phyloP scores from a whole-genome alignment of 2,329 filamentous ascomycete species.

The Paecilomyces dactylethromorphus region DNA sequence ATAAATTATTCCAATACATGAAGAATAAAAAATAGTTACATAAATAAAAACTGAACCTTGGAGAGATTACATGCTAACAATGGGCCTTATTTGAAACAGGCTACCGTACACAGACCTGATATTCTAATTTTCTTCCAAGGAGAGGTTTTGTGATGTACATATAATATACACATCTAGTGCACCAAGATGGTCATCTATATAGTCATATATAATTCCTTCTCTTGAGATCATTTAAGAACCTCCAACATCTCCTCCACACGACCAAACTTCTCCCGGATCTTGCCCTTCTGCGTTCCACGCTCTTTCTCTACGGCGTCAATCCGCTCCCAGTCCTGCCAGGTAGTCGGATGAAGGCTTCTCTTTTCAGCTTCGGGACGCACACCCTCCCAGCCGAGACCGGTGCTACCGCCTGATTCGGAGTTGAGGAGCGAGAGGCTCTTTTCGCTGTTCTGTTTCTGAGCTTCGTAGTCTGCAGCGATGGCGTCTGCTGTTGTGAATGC shows the following conservation, averaged over 20 bases:
- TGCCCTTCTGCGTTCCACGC: constrained; percentile 61
- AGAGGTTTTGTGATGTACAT: neutral
- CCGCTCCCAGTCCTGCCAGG: constrained; percentile 77
- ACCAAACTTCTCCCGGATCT: constrained; percentile 65
- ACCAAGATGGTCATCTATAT: neutral
- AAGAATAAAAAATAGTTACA: no score
- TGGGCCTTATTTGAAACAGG: no score
- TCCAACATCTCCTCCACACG: constrained; percentile 53
- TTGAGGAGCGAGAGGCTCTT: constrained; percentile 41
- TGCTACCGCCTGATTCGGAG: constrained; percentile 27
- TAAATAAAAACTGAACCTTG: no score
- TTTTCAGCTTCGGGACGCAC: constrained; percentile 55
- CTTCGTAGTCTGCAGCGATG: constrained; percentile 70
- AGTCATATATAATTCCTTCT: neutral
- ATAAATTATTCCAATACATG: no score
- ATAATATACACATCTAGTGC: neutral
- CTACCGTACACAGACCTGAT: neutral
- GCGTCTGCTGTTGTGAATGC: constrained; percentile 84
- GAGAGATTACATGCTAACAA: no score
- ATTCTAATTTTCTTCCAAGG: neutral
- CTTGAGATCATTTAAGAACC: constrained; percentile 14
- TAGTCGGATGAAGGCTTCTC: constrained; percentile 56
- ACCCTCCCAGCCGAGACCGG: constrained; percentile 66
- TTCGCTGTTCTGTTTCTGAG: constrained; percentile 7
- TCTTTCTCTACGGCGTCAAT: constrained; percentile 75